Evolutionary conservation across 164 flowering plant genomes (phyloP), one percentile per base, ranked within the genome.

Genomic region (Magnolia officinalis): DNA sequence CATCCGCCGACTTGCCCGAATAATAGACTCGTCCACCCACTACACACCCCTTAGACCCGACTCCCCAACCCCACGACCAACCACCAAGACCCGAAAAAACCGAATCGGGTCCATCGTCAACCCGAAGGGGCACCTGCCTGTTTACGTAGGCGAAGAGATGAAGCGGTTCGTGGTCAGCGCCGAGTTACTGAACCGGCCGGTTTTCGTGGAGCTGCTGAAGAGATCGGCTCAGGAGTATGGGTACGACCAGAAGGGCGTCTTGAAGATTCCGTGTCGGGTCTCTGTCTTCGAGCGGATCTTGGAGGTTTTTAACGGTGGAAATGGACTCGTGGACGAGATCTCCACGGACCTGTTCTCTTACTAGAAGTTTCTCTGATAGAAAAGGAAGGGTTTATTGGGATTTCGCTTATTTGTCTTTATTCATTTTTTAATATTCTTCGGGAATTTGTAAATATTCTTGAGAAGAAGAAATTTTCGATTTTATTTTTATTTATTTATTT

Each of bases 211-310:
- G 65, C 85, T 95, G 6, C 86, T 95, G n/a, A 83, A 88, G 68
- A 84, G 76, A 75, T 95, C 98, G 64, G 98, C 98, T 0, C 94
- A 91, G 77, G 97, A 93, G 87, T 95, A 95, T 83, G 98, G 98
- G 2, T 95, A 93, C 86, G 97, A 91, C 72, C 98, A 95, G 83
- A 81, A 88, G 59, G 98, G 98, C 13, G 98, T 87, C 21, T 86
- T 95, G 18, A 85, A 89, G 49, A 93, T 93, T 73, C 97, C 98
- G 4, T 95, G 98, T 61, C 86, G 85, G 74, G 98, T 91, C 21
- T 52, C 85, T 51, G 83, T 89, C 23, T 95, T 95, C 79, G 90
- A 91, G 81, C 85, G 92, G 50, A 6, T 67, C 16, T 29, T 67
- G 45, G 70, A 67, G 50, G 18, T 13, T 13, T 29, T 67, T 8